These are phyloP conservation scores for Zoysia pacifica DNA, from an alignment of 176 grass and related monocot genomes.

Conservation along the genomic window DNA sequence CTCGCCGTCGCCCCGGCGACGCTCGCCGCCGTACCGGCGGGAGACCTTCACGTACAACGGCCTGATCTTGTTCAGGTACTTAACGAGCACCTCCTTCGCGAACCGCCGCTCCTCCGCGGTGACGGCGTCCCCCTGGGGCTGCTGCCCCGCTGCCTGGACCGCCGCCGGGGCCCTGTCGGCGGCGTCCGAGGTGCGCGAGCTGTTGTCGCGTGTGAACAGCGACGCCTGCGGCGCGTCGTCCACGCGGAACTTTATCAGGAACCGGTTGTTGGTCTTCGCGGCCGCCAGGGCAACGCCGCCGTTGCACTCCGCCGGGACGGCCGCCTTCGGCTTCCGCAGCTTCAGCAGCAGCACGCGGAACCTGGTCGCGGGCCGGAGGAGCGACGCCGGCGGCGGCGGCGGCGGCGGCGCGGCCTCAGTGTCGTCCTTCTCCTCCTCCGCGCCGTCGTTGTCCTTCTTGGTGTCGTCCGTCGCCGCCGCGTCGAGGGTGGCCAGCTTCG, in stretches of 20 bases:
- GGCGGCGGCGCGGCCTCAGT: background rate
- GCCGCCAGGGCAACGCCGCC: background rate
- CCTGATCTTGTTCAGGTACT: conserved; percentile 88
- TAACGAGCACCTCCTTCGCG: conserved; percentile 70
- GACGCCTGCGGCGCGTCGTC: conserved; percentile 65
- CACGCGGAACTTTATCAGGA: conserved; percentile 81
- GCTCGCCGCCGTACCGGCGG: conserved; percentile 46
- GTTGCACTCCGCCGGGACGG: background rate
- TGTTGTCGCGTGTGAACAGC: conserved; percentile 83
- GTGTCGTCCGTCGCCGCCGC: background rate
- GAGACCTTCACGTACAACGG: conserved; percentile 83
- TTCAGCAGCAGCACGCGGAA: conserved; percentile 81
- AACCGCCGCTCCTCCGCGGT: conserved; percentile 69
- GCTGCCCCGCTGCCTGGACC: background rate
- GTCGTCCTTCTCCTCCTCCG: background rate
- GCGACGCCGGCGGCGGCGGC: conserved; percentile 18
- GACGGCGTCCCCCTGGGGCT: conserved; percentile 26
- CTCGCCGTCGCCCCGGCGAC: conserved; percentile 46
- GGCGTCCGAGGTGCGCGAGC: conserved; percentile 54
- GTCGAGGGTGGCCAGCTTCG: conserved; percentile 25
- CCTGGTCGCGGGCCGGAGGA: conserved; percentile 70
- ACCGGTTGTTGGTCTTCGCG: conserved; percentile 45
- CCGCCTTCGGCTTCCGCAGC: conserved; percentile 51
- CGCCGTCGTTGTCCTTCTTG: conserved; percentile 11
- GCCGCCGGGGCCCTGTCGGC: background rate